phyloP scores from a whole-genome alignment of 768 basidiomycete species.

The Mycena vulgaris region DNA sequence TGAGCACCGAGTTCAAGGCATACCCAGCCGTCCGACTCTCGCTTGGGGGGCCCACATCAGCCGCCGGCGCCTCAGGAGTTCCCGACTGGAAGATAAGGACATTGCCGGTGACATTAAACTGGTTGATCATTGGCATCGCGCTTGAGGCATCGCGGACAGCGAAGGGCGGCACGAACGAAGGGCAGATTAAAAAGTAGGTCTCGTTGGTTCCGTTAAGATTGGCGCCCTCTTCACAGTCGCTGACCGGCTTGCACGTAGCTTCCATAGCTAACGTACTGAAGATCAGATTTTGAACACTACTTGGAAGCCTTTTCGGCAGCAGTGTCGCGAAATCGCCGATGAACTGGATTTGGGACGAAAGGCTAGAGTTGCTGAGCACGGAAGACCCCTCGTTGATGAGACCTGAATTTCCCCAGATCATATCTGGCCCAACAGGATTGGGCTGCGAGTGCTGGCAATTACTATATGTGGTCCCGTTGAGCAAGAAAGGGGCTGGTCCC shows the following conservation, averaged over 20 bases:
- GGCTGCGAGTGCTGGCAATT: not conserved
- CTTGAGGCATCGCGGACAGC: not conserved
- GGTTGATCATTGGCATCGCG: slow-evolving; percentile 8
- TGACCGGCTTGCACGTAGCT: slow-evolving; percentile 6
- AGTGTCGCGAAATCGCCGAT: not conserved
- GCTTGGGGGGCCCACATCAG: too few relatives aligned
- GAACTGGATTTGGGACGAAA: not conserved
- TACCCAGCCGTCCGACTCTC: not conserved
- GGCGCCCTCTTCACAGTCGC: not conserved
- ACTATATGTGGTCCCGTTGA: not conserved
- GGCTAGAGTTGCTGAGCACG: not conserved
- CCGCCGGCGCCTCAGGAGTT: not conserved
- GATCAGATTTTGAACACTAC: not conserved
- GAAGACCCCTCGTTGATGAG: slow-evolving; percentile 1
- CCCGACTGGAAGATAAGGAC: slow-evolving; percentile 9
- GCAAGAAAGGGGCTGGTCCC: not conserved
- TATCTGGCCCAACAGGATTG: not conserved
- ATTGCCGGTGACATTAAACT: slow-evolving; percentile 17
- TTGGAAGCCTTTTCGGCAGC: not conserved
- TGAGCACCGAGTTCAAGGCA: slow-evolving; percentile 1
- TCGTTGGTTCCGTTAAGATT: not conserved
- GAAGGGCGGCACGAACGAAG: slow-evolving; percentile 4
- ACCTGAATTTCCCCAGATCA: not conserved
- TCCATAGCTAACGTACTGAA: slow-evolving; percentile 4
- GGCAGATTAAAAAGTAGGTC: not conserved